Base-by-base conservation (phyloP, 495 filamentous ascomycete species). In the Letharia columbiana region DNA sequence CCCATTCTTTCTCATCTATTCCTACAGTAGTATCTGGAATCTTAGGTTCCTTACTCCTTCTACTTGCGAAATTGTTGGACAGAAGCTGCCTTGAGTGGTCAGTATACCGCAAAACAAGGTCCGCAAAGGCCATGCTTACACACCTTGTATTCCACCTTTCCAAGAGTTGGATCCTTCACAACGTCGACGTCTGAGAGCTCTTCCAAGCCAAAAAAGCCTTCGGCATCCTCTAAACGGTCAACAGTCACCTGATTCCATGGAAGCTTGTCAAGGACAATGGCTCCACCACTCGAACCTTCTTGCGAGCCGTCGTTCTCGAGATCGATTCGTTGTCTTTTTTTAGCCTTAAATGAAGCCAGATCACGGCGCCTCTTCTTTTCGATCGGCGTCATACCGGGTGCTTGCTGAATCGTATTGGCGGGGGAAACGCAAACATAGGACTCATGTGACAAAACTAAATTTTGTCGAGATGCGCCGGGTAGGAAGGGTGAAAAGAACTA, bases 121-220 rank as follows among this genome's bases (percentile, higher is more conserved):
- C 10, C 4, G 2, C 15, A 10, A 13, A 40, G 15, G 18, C 37
- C n/a, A 31, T 42, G 40, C 28, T 62, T 72, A 64, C 73, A 64
- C 56, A 70, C 56, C 65, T 60, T 58, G 56, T 64, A 68, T 71
- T 76, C 67, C 73, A 88, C 77, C 70, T 81, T 78, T 23, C 87
- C 79, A 9, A 73, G 81, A 20, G 76, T 70, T 6, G 75, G 76
- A 62, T 87, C 80, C 49, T 78, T 81, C 41, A 95, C 77, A 28
- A 98, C 80, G 40, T 96, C 91, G 1, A 98, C 90, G 54, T 88
- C 91, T 11, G 95, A 90, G 57, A 97, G 86, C 71, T 98, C 94
- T 68, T 98, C 93, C 49, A 98, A 74, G 0, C 94, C 93, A 75
- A 86, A 96, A 75, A 98, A 96, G 0, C 95, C 94, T 68, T 91